Evolutionary conservation across 257 asterid genomes (phyloP).

Genomic region (Solanum bukasovii): DNA sequence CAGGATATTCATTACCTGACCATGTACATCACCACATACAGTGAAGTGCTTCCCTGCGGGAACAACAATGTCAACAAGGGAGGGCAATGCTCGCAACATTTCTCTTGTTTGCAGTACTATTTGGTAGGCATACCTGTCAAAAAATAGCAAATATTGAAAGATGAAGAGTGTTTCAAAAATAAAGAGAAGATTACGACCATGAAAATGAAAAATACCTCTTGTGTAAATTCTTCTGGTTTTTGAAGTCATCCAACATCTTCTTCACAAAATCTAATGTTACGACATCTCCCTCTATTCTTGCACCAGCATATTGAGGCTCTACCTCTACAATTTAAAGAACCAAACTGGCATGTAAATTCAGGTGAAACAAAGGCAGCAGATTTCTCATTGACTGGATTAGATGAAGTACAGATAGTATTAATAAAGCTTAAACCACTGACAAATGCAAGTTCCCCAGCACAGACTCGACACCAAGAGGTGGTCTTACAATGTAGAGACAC

Average conservation of each 20-base stretch:
- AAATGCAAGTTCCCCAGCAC: neutral
- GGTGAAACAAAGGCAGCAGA: neutral
- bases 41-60: slow-evolving; percentile 85
- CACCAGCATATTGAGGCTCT: slow-evolving; percentile 87
- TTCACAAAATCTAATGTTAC: slow-evolving; percentile 87
- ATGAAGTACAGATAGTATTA: neutral
- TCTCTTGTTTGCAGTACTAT: slow-evolving; percentile 78
- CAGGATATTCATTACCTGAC: slow-evolving; percentile 63
- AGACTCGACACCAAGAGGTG: neutral
- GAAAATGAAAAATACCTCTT: slow-evolving; percentile 42
- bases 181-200: neutral
- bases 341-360: slow-evolving; percentile 3
- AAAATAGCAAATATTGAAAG: neutral
- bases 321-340: slow-evolving; percentile 55
- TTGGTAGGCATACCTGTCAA: slow-evolving; percentile 80
- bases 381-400: neutral
- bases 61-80: slow-evolving; percentile 85
- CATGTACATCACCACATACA: slow-evolving; percentile 99
- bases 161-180: neutral
- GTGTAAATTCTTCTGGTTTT: slow-evolving; percentile 75
- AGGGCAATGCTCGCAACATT: slow-evolving; percentile 70
- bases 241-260: slow-evolving; percentile 93
- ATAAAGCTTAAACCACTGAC: neutral
- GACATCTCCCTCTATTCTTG: slow-evolving; percentile 84
- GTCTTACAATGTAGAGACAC: neutral